phyloP scores from a whole-genome alignment of 2,329 filamentous ascomycete species.

The Fusarium mexicanum region DNA sequence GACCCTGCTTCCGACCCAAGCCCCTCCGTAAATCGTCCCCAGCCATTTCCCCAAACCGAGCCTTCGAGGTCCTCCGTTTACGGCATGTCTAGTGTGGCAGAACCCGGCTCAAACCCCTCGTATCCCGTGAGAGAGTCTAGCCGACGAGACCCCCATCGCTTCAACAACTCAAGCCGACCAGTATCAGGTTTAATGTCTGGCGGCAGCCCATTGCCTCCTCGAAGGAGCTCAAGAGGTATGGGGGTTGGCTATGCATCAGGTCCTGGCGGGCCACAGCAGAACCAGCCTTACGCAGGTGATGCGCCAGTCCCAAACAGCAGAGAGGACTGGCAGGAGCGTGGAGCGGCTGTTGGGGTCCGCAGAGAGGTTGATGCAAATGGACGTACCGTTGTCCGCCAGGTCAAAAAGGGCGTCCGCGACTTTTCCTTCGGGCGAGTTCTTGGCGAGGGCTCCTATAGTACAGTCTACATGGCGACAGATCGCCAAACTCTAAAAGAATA shows the following conservation, averaged over 20 bases:
- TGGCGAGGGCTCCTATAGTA: slow-evolving; percentile 97
- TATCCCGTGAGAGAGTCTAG: slow-evolving; percentile 73
- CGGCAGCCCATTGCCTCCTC: slow-evolving; percentile 73
- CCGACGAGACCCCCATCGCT: slow-evolving; percentile 67
- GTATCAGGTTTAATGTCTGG: slow-evolving; percentile 55
- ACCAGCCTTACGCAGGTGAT: slow-evolving; percentile 51
- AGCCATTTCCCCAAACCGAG: slow-evolving; percentile 34
- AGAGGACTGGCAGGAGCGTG: slow-evolving; percentile 96
- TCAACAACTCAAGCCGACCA: slow-evolving; percentile 71
- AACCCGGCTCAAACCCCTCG: slow-evolving; percentile 66
- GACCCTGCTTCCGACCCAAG: slow-evolving; percentile 26
- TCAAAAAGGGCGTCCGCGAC: slow-evolving; percentile 97
- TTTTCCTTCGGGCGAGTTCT: slow-evolving; percentile 92
- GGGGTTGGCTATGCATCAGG: slow-evolving; percentile 62
- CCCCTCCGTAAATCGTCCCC: slow-evolving; percentile 16
- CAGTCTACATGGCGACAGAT: slow-evolving; percentile 91
- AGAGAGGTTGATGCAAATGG: slow-evolving; percentile 88
- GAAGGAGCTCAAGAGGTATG: slow-evolving; percentile 79
- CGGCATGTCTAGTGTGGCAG: slow-evolving; percentile 65
- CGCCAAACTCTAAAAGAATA: slow-evolving; percentile 95
- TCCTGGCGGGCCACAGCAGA: slow-evolving; percentile 20
- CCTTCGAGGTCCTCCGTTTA: slow-evolving; percentile 59
- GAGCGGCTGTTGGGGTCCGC: slow-evolving; percentile 84
- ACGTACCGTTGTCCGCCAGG: slow-evolving; percentile 79
- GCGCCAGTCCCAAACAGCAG: slow-evolving; percentile 65